These are phyloP conservation scores for Dillenia turbinata DNA, from an alignment of 164 flowering plant species.

Conservation along the genomic window DNA sequence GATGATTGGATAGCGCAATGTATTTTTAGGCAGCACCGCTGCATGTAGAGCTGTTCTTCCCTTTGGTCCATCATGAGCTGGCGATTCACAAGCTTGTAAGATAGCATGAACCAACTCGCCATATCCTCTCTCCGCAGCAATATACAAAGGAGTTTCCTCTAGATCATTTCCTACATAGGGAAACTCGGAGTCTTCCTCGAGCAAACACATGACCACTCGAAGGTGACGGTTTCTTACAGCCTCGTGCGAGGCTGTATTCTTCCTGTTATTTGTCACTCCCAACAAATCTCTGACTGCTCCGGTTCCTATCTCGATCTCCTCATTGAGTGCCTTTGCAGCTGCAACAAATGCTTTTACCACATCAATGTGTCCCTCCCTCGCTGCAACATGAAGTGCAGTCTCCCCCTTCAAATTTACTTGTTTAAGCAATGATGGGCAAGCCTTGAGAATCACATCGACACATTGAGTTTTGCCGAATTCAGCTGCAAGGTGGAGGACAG, in stretches of 20 bases:
- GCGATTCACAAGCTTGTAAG: neutral
- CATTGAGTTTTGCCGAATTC: slow-evolving; percentile 1
- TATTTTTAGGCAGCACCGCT: neutral
- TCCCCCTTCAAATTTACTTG: neutral
- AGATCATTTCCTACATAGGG: neutral
- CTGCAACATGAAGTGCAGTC: slow-evolving; percentile 7
- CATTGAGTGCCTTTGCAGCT: neutral
- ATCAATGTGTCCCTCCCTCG: neutral
- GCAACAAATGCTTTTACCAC: slow-evolving; percentile 1
- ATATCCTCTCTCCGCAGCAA: slow-evolving; percentile 1
- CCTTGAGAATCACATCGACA: neutral
- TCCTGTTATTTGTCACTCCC: slow-evolving; percentile 1
- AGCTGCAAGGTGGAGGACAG: slow-evolving; percentile 4
- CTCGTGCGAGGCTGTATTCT: slow-evolving; percentile 10
- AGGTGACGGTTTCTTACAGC: slow-evolving; percentile 1
- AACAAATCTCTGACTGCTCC: neutral
- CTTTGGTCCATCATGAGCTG: neutral
- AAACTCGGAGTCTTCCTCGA: neutral
- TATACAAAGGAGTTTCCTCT: slow-evolving; percentile 2
- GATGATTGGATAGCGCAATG: too few relatives aligned
- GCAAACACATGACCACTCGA: neutral
- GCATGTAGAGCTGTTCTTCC: neutral
- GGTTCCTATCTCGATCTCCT: neutral
- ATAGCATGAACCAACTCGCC: neutral
- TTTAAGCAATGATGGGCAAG: neutral